phyloP scores from a whole-genome alignment of 2,329 filamentous ascomycete genomes.

The Coniella lustricola region DNA sequence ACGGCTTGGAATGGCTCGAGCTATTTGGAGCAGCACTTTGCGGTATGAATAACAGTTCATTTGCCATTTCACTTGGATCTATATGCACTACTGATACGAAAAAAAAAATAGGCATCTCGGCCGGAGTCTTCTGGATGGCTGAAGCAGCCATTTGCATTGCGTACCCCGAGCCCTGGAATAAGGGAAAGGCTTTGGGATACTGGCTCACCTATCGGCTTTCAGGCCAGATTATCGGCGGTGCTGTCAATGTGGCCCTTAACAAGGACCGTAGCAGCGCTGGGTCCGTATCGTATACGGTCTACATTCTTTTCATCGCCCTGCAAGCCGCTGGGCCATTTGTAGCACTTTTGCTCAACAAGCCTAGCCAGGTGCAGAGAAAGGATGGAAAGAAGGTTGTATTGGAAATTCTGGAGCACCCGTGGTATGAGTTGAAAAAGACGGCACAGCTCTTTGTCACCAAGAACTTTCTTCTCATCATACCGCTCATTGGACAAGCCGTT shows the following conservation, averaged over 20 bases:
- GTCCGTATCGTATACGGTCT: slow-evolving; percentile 62
- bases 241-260: slow-evolving; percentile 64
- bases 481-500: slow-evolving; percentile 64
- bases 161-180: slow-evolving; percentile 64
- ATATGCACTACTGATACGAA: too few species aligned
- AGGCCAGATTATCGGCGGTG: slow-evolving; percentile 56
- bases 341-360: slow-evolving; percentile 54
- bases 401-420: slow-evolving; percentile 47
- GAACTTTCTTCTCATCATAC: slow-evolving; percentile 56
- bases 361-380: slow-evolving; percentile 54
- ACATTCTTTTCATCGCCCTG: slow-evolving; percentile 62
- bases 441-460: slow-evolving; percentile 51
- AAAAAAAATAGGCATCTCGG: slow-evolving; percentile 38
- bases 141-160: slow-evolving; percentile 67
- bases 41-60: slow-evolving; percentile 34
- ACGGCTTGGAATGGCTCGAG: slow-evolving; percentile 60
- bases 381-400: slow-evolving; percentile 49
- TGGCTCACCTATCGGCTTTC: slow-evolving; percentile 52
- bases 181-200: slow-evolving; percentile 57
- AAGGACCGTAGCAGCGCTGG: slow-evolving; percentile 46
- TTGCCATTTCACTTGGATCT: too few species aligned
- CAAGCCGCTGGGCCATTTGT: slow-evolving; percentile 61
- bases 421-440: slow-evolving; percentile 53
- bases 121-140: slow-evolving; percentile 69
- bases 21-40: slow-evolving; percentile 62